Percentiles rank a stretch among this genome's conserved stretches.
These are phyloP conservation scores for Nicotiana rustica DNA, from an alignment of 305 asterid genomes.

Conservation along the genomic window DNA sequence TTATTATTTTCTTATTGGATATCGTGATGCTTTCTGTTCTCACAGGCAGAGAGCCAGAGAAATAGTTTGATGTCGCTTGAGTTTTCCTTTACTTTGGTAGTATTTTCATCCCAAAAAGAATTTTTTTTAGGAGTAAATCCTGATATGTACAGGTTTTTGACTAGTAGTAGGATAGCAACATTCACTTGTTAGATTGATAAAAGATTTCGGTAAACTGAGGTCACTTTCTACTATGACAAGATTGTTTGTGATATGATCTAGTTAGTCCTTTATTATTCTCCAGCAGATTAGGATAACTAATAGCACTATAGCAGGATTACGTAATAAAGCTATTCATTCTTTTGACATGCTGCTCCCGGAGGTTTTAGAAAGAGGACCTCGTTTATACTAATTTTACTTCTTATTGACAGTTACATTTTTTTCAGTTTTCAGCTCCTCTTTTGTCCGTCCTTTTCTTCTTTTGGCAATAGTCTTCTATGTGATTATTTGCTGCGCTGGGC, in stretches of 20 bases:
- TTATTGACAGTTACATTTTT: not conserved
- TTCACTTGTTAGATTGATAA: not conserved
- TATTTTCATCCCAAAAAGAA: not conserved
- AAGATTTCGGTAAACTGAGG: not conserved
- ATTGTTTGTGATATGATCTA: constrained; percentile 3
- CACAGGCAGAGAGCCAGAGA: not conserved
- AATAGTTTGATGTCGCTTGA: not conserved
- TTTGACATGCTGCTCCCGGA: not conserved
- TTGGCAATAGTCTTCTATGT: constrained; percentile 9
- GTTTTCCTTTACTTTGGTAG: not conserved
- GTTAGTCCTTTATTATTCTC: not conserved
- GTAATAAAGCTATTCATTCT: constrained; percentile 25
- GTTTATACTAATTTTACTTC: not conserved
- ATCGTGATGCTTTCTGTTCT: not conserved
- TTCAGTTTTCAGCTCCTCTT: constrained; percentile 21
- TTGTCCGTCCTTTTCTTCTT: constrained; percentile 14
- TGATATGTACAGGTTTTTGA: not conserved
- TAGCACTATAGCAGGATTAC: not conserved
- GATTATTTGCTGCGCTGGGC: not conserved
- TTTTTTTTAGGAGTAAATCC: not conserved
- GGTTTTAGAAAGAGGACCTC: not conserved
- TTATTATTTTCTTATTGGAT: constrained; percentile 3
- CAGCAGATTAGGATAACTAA: not conserved
- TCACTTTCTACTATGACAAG: not conserved
- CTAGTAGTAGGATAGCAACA: not conserved